Conservation (phyloP, 495 filamentous ascomycete genomes). For the Neurospora sp. region DNA sequence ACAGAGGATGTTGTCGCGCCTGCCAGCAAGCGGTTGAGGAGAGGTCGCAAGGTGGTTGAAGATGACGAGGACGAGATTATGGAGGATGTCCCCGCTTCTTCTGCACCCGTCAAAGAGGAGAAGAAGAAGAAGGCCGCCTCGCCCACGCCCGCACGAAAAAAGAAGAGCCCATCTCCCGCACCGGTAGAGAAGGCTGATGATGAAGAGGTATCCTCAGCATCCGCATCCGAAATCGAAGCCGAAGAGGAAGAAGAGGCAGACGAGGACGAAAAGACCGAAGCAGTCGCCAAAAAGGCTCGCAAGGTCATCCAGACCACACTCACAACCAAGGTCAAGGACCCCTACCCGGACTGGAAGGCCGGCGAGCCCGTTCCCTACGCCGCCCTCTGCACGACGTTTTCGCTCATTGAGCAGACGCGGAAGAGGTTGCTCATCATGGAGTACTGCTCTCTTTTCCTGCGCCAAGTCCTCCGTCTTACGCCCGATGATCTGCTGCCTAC, state of each 20-base stretch:
- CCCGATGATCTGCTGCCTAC: conserved; percentile 80
- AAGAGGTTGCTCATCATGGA: conserved; percentile 81
- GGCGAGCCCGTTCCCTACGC: conserved; percentile 89
- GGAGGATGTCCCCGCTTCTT: conserved; percentile 19
- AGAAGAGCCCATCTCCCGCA: conserved; percentile 12
- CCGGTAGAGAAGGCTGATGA: conserved; percentile 18
- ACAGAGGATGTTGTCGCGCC: conserved; percentile 42
- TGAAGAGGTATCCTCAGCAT: conserved; percentile 41
- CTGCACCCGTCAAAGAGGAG: conserved; percentile 7
- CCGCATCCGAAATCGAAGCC: conserved; percentile 44
- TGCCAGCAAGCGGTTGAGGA: conserved; percentile 41
- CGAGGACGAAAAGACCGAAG: conserved; percentile 68
- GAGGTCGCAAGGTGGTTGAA: conserved; percentile 26
- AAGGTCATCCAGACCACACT: conserved; percentile 77
- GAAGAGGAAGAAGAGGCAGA: conserved; percentile 42
- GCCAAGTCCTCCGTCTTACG: conserved; percentile 84
- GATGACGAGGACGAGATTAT: conserved; percentile 36
- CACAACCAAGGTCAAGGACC: conserved; percentile 54
- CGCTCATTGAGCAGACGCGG: conserved; percentile 82
- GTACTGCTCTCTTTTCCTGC: conserved; percentile 81
- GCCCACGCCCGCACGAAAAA: conserved; percentile 9
- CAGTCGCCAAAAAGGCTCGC: conserved; percentile 63
- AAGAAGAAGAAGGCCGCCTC: conserved; percentile 13
- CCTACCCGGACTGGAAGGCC: conserved; percentile 87
- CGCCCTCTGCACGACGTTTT: conserved; percentile 89